Percentiles rank a stretch among this genome's conserved stretches.
These are phyloP conservation scores for Heimioporus retisporus DNA, from an alignment of 1,284 basidiomycete species.

Conservation along the genomic window DNA sequence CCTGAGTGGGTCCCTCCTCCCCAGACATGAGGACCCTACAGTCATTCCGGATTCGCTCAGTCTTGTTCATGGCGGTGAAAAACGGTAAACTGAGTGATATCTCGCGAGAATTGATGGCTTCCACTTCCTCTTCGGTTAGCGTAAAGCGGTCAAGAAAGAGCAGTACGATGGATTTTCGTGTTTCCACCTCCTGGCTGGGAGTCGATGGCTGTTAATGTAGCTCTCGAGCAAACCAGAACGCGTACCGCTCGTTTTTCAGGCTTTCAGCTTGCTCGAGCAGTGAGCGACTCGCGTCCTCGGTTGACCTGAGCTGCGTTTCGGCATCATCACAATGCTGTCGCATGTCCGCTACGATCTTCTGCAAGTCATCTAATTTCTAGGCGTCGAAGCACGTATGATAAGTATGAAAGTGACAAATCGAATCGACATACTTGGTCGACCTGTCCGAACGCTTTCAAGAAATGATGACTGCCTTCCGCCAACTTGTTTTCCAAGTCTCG, in stretches of 20 bases:
- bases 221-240: too few species aligned
- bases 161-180: slow-evolving; percentile 78
- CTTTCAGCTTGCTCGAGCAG: slow-evolving; percentile 90
- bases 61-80: slow-evolving; percentile 90
- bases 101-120: slow-evolving; percentile 83
- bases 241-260: slow-evolving; percentile 83
- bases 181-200: slow-evolving; percentile 72
- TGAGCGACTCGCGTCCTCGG: slow-evolving; percentile 83
- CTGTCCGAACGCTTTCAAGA: slow-evolving; percentile 85
- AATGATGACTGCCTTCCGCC: slow-evolving; percentile 82
- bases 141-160: slow-evolving; percentile 91
- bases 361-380: slow-evolving; percentile 37
- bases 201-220: too few species aligned
- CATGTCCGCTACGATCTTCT: slow-evolving; percentile 33
- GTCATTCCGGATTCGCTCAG: slow-evolving; percentile 85
- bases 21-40: slow-evolving; percentile 92
- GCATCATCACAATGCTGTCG: slow-evolving; percentile 55
- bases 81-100: slow-evolving; percentile 79
- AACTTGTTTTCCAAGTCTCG: slow-evolving; percentile 86
- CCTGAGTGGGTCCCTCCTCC: slow-evolving; percentile 83
- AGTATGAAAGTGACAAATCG: too few species aligned
- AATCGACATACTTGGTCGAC: slow-evolving; percentile 82
- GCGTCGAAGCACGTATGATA: neutral
- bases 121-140: slow-evolving; percentile 77
- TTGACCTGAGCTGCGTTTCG: slow-evolving; percentile 80